phyloP scores from a whole-genome alignment of 371 early-diverging fungal genomes.

The Mucor mucedo region DNA sequence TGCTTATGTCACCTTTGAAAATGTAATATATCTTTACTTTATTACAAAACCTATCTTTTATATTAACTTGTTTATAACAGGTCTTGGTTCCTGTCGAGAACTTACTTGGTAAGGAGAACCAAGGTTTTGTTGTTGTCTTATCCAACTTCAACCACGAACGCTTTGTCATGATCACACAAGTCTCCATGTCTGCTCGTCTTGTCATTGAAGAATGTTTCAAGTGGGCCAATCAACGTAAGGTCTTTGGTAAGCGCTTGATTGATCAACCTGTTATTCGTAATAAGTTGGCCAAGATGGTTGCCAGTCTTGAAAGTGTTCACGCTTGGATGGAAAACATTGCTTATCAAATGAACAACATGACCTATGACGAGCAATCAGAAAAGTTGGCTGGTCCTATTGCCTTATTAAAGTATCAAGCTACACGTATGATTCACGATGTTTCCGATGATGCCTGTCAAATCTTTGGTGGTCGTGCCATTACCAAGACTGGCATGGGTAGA shows the following conservation, averaged over 20 bases:
- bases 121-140: constrained; percentile 67
- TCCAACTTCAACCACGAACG: constrained; percentile 66
- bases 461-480: constrained; percentile 69
- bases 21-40: constrained; percentile 31
- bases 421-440: constrained; percentile 59
- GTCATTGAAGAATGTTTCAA: constrained; percentile 50
- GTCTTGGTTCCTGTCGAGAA: constrained; percentile 69
- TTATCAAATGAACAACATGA: constrained; percentile 65
- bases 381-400: constrained; percentile 72
- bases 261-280: constrained; percentile 74
- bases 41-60: too few relatives aligned
- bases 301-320: constrained; percentile 58
- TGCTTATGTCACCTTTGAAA: constrained; percentile 58
- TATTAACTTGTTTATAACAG: too few relatives aligned
- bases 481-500: constrained; percentile 63
- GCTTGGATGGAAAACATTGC: constrained; percentile 62
- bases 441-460: constrained; percentile 69
- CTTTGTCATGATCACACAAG: constrained; percentile 40
- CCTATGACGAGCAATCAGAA: constrained; percentile 58
- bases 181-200: constrained; percentile 23
- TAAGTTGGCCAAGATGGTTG: constrained; percentile 71
- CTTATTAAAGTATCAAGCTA: constrained; percentile 58
- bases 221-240: constrained; percentile 60
- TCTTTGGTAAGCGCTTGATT: constrained; percentile 83
- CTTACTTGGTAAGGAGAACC: constrained; percentile 71